Evolutionary conservation across 257 asterid genomes (phyloP).

Genomic region (Jasminum sambac): DNA sequence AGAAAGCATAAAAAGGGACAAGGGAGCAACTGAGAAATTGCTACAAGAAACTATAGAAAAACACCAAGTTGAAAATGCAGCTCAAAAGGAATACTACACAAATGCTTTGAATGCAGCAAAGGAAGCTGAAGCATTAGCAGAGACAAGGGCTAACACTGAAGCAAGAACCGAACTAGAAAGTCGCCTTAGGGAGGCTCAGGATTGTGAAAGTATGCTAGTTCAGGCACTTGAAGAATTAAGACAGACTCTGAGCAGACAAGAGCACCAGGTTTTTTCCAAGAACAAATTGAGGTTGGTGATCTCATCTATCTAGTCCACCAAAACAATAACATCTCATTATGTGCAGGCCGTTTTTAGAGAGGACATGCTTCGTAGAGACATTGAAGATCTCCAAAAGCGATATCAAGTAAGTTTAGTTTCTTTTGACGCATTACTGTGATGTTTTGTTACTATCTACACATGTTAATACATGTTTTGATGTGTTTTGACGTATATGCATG

Average conservation of each 20-base stretch:
- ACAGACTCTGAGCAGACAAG: slow-evolving; percentile 54
- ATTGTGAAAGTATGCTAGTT: slow-evolving; percentile 53
- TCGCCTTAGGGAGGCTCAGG: slow-evolving; percentile 48
- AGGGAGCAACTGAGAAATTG: slow-evolving; percentile 83
- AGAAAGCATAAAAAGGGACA: slow-evolving; percentile 89
- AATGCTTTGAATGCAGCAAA: slow-evolving; percentile 82
- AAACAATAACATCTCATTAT: slow-evolving; percentile 21
- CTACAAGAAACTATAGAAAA: slow-evolving; percentile 94
- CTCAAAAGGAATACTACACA: slow-evolving; percentile 87
- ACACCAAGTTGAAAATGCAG: slow-evolving; percentile 83
- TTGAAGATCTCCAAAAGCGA: slow-evolving; percentile 95
- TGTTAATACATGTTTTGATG: neutral
- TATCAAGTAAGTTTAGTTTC: slow-evolving; percentile 57
- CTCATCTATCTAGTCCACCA: slow-evolving; percentile 12
- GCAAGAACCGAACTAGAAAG: slow-evolving; percentile 89
- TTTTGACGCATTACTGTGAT: slow-evolving; percentile 15
- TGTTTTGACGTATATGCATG: neutral
- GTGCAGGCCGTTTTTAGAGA: slow-evolving; percentile 88
- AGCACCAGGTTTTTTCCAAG: slow-evolving; percentile 74
- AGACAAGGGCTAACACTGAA: slow-evolving; percentile 86
- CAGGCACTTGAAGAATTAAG: slow-evolving; percentile 58
- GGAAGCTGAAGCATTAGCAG: slow-evolving; percentile 97
- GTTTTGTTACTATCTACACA: neutral
- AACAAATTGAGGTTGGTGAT: slow-evolving; percentile 10
- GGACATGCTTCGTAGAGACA: slow-evolving; percentile 91